Conservation (phyloP, 2,329 filamentous ascomycete genomes). For the Leptographium lundbergii region DNA sequence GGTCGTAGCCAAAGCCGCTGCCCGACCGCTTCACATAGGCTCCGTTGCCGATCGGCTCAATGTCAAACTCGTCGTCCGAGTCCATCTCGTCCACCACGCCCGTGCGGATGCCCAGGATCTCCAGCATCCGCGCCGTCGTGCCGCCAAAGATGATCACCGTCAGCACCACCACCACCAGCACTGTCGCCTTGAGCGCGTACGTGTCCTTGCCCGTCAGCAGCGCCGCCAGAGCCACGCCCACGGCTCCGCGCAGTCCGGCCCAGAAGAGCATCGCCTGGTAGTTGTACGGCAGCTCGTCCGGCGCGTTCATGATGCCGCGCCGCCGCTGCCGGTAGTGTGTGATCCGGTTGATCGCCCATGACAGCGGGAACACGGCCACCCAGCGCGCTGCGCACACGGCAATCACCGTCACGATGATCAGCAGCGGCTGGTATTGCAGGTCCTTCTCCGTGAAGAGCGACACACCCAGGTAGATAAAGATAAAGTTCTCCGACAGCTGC, state of each 20-base stretch:
- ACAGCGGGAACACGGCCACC: slow-evolving; percentile 89
- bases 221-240: slow-evolving; percentile 87
- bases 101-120: slow-evolving; percentile 91
- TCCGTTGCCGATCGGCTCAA: slow-evolving; percentile 60
- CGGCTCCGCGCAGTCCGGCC: slow-evolving; percentile 89
- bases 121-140: slow-evolving; percentile 92
- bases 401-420: slow-evolving; percentile 84
- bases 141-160: slow-evolving; percentile 98
- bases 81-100: slow-evolving; percentile 95
- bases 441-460: slow-evolving; percentile 87
- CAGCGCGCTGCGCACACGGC: slow-evolving; percentile 89
- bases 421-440: slow-evolving; percentile 81
- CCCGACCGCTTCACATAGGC: slow-evolving; percentile 73
- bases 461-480: slow-evolving; percentile 95
- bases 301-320: slow-evolving; percentile 55
- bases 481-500: slow-evolving; percentile 96
- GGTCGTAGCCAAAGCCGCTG: slow-evolving; percentile 63
- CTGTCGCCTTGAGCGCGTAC: slow-evolving; percentile 76
- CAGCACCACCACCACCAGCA: slow-evolving; percentile 92
- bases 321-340: slow-evolving; percentile 74
- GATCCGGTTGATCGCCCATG: slow-evolving; percentile 81
- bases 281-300: slow-evolving; percentile 82
- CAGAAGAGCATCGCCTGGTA: slow-evolving; percentile 99
- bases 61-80: slow-evolving; percentile 97
- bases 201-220: slow-evolving; percentile 73